phyloP scores from a whole-genome alignment of 202 grass and related monocot genomes.

The Schoenoplectus tabernaemontani region DNA sequence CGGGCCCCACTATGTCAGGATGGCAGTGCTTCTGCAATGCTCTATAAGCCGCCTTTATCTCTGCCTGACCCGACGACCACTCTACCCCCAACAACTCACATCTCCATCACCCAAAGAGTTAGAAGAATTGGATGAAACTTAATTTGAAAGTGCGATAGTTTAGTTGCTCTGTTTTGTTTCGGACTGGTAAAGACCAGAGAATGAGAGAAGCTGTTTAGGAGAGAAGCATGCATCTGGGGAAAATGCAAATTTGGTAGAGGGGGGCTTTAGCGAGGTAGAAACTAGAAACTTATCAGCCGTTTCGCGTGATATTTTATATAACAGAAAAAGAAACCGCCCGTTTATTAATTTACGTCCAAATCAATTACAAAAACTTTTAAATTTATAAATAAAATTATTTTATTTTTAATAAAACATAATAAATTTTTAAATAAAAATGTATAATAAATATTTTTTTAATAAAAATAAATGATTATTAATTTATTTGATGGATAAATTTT shows the following conservation, averaged over 20 bases:
- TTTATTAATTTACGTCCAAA: no score
- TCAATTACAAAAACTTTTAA: no score
- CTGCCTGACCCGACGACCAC: constrained; percentile 38
- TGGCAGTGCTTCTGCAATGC: constrained; percentile 95
- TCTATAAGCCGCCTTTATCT: constrained; percentile 87
- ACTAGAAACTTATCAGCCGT: not conserved
- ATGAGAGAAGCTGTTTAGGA: constrained; percentile 17
- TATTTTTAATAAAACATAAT: no score
- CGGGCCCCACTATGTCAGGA: constrained; percentile 61
- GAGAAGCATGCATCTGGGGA: not conserved
- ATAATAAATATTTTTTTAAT: no score
- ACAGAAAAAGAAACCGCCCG: no score
- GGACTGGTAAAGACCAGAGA: not conserved
- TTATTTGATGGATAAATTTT: no score
- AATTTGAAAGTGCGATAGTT: not conserved
- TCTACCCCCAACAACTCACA: constrained; percentile 82
- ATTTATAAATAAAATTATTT: no score
- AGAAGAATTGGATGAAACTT: constrained; percentile 8
- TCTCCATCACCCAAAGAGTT: constrained; percentile 44
- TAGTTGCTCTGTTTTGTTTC: not conserved
- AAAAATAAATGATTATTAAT: no score
- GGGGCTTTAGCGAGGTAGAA: no score
- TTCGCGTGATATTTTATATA: not conserved
- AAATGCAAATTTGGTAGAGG: not conserved
- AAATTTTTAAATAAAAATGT: no score